phyloP scores from a whole-genome alignment of 2,329 filamentous ascomycete genomes.

The Sclerotinia nivalis region DNA sequence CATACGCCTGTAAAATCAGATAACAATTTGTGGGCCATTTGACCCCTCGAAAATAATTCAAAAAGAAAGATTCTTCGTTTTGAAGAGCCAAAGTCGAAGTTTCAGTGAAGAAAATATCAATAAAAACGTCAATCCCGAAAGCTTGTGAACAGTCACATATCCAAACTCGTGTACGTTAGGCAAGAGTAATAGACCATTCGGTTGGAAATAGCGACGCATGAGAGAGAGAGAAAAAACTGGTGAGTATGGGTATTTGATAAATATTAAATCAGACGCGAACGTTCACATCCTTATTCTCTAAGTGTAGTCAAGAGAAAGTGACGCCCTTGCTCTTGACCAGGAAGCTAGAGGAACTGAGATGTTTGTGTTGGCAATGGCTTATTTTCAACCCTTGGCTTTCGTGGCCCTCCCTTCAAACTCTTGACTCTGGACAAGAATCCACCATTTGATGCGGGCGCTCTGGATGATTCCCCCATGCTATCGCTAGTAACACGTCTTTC shows the following conservation, averaged over 20 bases:
- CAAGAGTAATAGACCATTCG: neutral
- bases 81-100: neutral
- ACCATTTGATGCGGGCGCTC: conserved; percentile 35
- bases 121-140: neutral
- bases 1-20: conserved; percentile 16
- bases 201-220: neutral
- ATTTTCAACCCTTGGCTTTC: conserved; percentile 44
- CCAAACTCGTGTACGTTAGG: conserved; percentile 2
- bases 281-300: neutral
- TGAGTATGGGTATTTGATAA: neutral
- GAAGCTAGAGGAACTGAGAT: conserved; percentile 13
- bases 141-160: conserved; percentile 1
- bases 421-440: conserved; percentile 74
- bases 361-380: conserved; percentile 14
- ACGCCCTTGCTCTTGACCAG: neutral
- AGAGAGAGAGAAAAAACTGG: neutral
- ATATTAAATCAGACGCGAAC: neutral
- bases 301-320: neutral
- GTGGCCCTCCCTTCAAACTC: conserved; percentile 73
- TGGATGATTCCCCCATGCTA: conserved; percentile 44
- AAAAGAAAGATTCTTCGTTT: neutral
- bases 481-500: conserved; percentile 68
- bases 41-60: neutral
- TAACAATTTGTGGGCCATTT: conserved; percentile 13
- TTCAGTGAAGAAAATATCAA: neutral